phyloP scores from a whole-genome alignment of 2,329 filamentous ascomycete species.

The Remersonia thermophila region DNA sequence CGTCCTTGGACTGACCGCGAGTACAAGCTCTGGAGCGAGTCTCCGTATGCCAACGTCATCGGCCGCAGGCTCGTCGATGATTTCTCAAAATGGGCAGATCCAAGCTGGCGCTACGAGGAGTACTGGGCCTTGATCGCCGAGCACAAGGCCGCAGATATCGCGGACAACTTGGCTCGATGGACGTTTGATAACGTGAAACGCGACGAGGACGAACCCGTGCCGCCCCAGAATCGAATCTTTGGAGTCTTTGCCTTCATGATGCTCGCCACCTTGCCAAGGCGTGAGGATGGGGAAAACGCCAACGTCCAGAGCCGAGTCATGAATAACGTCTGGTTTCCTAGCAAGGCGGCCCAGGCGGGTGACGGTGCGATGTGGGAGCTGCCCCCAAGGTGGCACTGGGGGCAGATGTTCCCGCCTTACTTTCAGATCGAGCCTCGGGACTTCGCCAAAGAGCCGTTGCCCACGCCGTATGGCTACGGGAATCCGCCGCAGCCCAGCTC shows the following conservation, averaged over 20 bases:
- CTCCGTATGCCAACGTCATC: conserved; percentile 3
- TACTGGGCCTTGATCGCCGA: neutral
- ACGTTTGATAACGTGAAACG: neutral
- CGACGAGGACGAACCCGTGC: neutral
- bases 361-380: no score
- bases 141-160: neutral
- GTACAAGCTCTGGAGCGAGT: neutral
- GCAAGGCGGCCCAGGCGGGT: neutral
- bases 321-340: conserved; percentile 3
- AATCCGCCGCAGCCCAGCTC: no score
- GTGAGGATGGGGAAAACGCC: neutral
- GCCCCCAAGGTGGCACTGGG: no score
- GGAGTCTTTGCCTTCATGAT: conserved; percentile 1
- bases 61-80: neutral
- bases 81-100: neutral
- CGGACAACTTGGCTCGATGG: no score
- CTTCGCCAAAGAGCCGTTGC: no score
- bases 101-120: no score
- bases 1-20: conserved; percentile 2
- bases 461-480: no score
- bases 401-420: no score
- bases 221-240: neutral
- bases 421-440: no score
- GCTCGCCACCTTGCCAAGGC: neutral
- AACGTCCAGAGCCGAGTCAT: no score